Conservation (phyloP, 2,329 filamentous ascomycete species). For the Beauveria caledonica region DNA sequence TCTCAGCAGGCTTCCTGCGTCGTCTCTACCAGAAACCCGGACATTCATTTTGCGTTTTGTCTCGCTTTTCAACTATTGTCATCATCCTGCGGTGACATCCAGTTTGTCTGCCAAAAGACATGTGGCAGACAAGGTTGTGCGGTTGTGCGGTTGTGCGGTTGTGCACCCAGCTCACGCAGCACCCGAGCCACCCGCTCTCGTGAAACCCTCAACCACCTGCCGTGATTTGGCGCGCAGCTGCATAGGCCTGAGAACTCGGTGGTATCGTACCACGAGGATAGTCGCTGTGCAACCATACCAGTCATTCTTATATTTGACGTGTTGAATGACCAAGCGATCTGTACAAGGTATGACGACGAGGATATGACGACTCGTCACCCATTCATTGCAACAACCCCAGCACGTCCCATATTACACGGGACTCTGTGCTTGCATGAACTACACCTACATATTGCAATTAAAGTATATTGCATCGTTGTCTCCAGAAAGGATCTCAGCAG, state of each 20-base stretch:
- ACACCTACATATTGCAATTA: not conserved
- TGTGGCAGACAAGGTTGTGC: not conserved
- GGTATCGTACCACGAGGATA: not conserved
- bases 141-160: not conserved
- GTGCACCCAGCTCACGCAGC: not conserved
- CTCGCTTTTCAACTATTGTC: not conserved
- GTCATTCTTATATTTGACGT: not conserved
- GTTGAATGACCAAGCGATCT: not conserved
- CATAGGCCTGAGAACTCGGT: not conserved
- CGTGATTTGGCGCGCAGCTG: not conserved
- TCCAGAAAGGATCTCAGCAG: not conserved
- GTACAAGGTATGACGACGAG: not conserved
- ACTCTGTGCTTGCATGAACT: conserved; percentile 2
- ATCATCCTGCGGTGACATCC: not conserved
- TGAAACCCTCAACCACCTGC: not conserved
- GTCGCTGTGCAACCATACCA: not conserved
- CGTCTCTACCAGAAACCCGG: not conserved
- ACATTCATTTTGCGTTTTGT: not conserved
- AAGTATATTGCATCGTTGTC: not conserved
- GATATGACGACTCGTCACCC: not conserved
- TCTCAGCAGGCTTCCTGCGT: not conserved
- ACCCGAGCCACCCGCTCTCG: not conserved
- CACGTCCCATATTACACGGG: not conserved
- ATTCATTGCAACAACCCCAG: not conserved
- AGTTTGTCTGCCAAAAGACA: not conserved